Conservation (phyloP, 176 grass and related monocot genomes). For the Zizania latifolia region DNA sequence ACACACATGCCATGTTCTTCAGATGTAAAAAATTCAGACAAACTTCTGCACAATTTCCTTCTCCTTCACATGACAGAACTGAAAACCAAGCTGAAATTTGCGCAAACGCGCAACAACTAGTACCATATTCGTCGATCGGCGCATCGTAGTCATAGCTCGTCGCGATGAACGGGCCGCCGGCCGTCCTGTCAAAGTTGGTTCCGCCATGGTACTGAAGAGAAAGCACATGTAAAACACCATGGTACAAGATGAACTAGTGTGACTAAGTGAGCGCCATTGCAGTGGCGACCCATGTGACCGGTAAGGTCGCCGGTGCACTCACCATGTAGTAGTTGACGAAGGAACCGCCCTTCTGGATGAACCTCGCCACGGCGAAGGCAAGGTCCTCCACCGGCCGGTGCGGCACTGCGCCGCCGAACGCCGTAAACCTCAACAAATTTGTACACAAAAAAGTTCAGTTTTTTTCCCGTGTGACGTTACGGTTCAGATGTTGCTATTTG, state of each 20-base stretch:
- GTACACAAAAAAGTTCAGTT: neutral
- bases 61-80: neutral
- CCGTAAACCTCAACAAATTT: slow-evolving; percentile 65
- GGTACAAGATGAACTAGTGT: neutral
- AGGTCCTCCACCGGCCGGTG: slow-evolving; percentile 86
- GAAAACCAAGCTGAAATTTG: neutral
- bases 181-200: slow-evolving; percentile 86
- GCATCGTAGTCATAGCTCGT: slow-evolving; percentile 97
- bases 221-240: neutral
- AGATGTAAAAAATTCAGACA: neutral
- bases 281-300: neutral
- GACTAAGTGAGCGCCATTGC: neutral
- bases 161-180: slow-evolving; percentile 90
- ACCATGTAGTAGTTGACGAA: slow-evolving; percentile 99
- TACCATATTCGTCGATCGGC: slow-evolving; percentile 93
- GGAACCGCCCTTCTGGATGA: slow-evolving; percentile 89
- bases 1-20: too few relatives aligned
- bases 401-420: slow-evolving; percentile 74
- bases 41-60: neutral
- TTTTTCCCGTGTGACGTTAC: neutral
- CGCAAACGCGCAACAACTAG: too few relatives aligned
- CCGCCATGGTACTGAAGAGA: slow-evolving; percentile 85
- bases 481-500: neutral
- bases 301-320: neutral
- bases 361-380: slow-evolving; percentile 87